These are phyloP conservation scores for Aspergillus haitiensis DNA, from an alignment of 495 filamentous ascomycete genomes.

Conservation along the genomic window DNA sequence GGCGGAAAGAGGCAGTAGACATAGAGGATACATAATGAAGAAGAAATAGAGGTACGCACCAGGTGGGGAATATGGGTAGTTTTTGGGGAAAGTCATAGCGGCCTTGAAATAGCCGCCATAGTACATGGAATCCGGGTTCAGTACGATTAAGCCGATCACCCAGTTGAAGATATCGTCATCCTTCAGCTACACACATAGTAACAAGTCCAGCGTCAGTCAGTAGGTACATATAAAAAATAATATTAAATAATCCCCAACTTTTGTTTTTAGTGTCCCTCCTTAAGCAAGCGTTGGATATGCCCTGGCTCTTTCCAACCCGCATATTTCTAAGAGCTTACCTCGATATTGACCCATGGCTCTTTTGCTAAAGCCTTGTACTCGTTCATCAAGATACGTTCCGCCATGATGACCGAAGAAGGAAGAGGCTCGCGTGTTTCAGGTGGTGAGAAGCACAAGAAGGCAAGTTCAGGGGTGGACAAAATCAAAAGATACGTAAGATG, in stretches of 20 bases:
- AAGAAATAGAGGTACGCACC: slow-evolving; percentile 33
- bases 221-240: too few relatives aligned
- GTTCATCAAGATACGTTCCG: slow-evolving; percentile 82
- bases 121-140: slow-evolving; percentile 88
- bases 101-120: slow-evolving; percentile 92
- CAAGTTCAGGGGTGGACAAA: neutral
- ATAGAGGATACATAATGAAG: neutral
- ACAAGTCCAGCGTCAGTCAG: too few relatives aligned
- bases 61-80: slow-evolving; percentile 91
- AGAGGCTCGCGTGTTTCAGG: slow-evolving; percentile 4
- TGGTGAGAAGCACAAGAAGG: neutral
- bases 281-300: neutral
- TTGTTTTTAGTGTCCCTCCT: too few relatives aligned
- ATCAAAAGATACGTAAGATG: neutral
- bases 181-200: slow-evolving; percentile 52
- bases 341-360: slow-evolving; percentile 92
- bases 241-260: too few relatives aligned
- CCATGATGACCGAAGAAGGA: slow-evolving; percentile 39
- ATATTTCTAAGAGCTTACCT: slow-evolving; percentile 50
- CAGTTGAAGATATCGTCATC: slow-evolving; percentile 79
- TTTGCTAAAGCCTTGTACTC: slow-evolving; percentile 81
- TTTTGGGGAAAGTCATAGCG: slow-evolving; percentile 79
- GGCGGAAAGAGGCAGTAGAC: too few relatives aligned
- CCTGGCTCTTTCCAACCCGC: neutral
- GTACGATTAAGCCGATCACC: slow-evolving; percentile 83